Conservation (phyloP, 768 basidiomycete species). For the Cyclocybe cylindracea region DNA sequence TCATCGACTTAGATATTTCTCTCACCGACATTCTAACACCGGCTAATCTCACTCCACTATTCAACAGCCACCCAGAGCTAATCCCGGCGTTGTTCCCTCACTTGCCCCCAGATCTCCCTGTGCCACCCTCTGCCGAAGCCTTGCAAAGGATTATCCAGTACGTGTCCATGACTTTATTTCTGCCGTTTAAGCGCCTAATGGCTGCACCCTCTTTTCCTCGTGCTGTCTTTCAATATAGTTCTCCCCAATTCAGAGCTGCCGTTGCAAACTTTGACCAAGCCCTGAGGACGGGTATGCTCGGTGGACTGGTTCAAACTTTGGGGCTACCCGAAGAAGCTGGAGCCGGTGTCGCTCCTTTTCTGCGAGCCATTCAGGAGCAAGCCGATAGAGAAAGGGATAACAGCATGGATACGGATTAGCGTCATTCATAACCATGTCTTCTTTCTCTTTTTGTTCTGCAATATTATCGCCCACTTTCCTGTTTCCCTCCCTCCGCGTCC, state of each 20-base stretch:
- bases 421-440: background rate
- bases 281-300: conserved; percentile 76
- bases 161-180: conserved; percentile 1
- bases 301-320: conserved; percentile 71
- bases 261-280: conserved; percentile 85
- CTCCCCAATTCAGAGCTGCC: conserved; percentile 81
- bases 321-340: conserved; percentile 89
- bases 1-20: conserved; percentile 49
- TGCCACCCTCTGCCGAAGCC: conserved; percentile 66
- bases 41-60: conserved; percentile 69
- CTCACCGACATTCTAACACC: conserved; percentile 78
- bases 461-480: background rate
- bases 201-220: conserved; percentile 1
- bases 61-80: conserved; percentile 68
- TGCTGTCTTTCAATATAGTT: conserved; percentile 33
- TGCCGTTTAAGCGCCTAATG: background rate
- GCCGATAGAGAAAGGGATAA: conserved; percentile 57
- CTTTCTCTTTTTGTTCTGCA: background rate
- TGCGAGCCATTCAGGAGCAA: conserved; percentile 79
- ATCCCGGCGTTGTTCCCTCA: conserved; percentile 75
- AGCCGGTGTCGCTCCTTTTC: conserved; percentile 72
- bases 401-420: conserved; percentile 68
- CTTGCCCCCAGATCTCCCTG: conserved; percentile 76
- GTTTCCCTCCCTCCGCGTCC: too few species aligned
- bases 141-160: conserved; percentile 73